Base-by-base conservation (phyloP, 495 filamentous ascomycete species). In the Lasiosphaeriaceae sp. region DNA sequence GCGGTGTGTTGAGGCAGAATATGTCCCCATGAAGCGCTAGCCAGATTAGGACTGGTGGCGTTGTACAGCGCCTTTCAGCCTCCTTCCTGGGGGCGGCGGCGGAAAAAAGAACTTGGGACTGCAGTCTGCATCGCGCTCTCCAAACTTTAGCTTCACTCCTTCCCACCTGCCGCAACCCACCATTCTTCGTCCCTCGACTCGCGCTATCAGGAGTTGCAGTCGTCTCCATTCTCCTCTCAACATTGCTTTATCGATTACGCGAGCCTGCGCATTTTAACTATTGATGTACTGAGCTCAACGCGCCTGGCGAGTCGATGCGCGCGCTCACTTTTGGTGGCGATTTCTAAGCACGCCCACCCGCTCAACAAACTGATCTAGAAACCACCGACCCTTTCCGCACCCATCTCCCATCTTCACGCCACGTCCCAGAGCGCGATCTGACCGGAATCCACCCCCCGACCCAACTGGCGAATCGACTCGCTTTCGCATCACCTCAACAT, bases 231-330 rank as follows among this genome's bases (percentile, higher is more conserved):
- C 35, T 47, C 5, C 53, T 52, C 35, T 2, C 29, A 46, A 16
- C 44, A 54, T 31, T 49, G 21, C 21, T 37, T 41, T 20, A 45
- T 17, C n/a, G 51, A 37, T 20, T 37, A 37, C 39, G 8, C 22
- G 6, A 43, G 39, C 19, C 7, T 21, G 20, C 8, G 19, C 26
- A n/a, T 19, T n/a, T 7, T 14, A 9, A 8, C 29, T 24, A 6
- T 66, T 58, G 58, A 64, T 64, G 63, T 54, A 24, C 55, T 57
- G 51, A 58, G 37, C 22, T 45, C 34, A n/a, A 50, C 53, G 61
- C 59, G 58, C 56, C 37, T 52, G 21, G 52, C 47, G 51, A 60
- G 58, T 69, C 60, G 66, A 69, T 64, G 61, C 63, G 64, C 59
- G 59, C 61, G 20, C 54, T 56, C 57, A 26, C 52, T 60, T 43